A percentile compares a stretch with the other conserved stretches of the same genome.
These are phyloP conservation scores for Suillus decipiens DNA, from an alignment of 768 basidiomycete species.

Conservation along the genomic window DNA sequence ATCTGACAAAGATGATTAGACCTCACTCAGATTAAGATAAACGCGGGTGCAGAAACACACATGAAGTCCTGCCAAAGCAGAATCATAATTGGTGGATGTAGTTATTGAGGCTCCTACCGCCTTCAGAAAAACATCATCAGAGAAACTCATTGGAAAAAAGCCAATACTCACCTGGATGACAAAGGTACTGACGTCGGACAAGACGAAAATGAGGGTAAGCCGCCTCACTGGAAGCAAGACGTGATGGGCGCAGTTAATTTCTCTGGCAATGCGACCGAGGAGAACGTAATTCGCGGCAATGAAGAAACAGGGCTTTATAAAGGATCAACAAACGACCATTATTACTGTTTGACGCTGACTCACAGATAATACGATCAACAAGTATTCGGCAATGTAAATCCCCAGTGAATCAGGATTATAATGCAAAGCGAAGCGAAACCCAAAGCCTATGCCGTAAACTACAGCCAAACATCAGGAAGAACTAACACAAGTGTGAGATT, in stretches of 20 bases:
- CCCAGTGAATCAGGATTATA: constrained; percentile 51
- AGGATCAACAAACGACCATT: neutral
- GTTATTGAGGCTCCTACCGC: constrained; percentile 52
- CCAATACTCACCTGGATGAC: constrained; percentile 51
- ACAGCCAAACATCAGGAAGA: neutral
- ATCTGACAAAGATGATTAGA: constrained; percentile 37
- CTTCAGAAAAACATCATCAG: constrained; percentile 25
- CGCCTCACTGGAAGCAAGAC: constrained; percentile 48
- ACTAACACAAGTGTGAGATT: neutral
- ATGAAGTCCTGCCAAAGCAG: constrained; percentile 34
- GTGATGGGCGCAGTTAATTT: constrained; percentile 47
- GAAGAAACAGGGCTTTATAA: constrained; percentile 67
- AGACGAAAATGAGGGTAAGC: constrained; percentile 60
- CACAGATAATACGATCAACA: constrained; percentile 61
- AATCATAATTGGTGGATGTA: constrained; percentile 36
- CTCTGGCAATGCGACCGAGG: constrained; percentile 58
- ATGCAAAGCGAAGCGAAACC: constrained; percentile 56
- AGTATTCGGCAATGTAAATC: constrained; percentile 56
- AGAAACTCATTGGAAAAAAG: neutral
- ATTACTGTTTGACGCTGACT: constrained; percentile 3
- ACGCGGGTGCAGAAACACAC: constrained; percentile 28
- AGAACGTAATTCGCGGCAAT: constrained; percentile 70
- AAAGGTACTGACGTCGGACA: constrained; percentile 67
- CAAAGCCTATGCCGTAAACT: constrained; percentile 62
- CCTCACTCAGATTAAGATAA: constrained; percentile 4